Evolutionary conservation across 2,329 filamentous ascomycete genomes (phyloP).

Genomic region (Aspergillus sp.): DNA sequence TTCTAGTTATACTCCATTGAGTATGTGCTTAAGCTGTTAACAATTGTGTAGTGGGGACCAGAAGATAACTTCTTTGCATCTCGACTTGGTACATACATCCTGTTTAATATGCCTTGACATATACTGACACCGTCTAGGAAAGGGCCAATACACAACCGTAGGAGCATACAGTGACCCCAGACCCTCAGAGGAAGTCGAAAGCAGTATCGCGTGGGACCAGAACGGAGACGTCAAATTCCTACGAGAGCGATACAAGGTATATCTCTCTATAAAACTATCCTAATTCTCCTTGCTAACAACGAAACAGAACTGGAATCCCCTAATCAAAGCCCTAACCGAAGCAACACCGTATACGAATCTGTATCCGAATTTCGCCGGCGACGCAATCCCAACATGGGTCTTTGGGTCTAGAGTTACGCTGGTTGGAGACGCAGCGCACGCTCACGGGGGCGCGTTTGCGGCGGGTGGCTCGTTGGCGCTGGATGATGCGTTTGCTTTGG

Average conservation of each 20-base stretch:
- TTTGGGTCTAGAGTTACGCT: slow-evolving; percentile 33
- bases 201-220: slow-evolving; percentile 41
- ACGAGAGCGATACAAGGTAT: slow-evolving; percentile 28
- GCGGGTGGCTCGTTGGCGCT: slow-evolving; percentile 32
- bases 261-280: neutral
- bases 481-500: slow-evolving; percentile 43
- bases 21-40: neutral
- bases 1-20: neutral
- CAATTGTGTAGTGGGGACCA: slow-evolving; percentile 37
- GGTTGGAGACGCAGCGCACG: slow-evolving; percentile 31
- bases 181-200: slow-evolving; percentile 33
- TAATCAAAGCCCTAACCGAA: slow-evolving; percentile 41
- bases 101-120: no score
- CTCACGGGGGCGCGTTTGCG: slow-evolving; percentile 32
- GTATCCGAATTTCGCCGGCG: slow-evolving; percentile 46
- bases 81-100: slow-evolving; percentile 32
- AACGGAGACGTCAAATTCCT: slow-evolving; percentile 39
- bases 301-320: slow-evolving; percentile 43
- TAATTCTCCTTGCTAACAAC: neutral
- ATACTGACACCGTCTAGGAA: slow-evolving; percentile 14
- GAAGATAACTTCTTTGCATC: slow-evolving; percentile 47
- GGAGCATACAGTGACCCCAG: slow-evolving; percentile 43
- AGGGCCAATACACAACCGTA: slow-evolving; percentile 42
- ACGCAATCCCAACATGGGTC: slow-evolving; percentile 44
- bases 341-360: slow-evolving; percentile 42